phyloP scores from a whole-genome alignment of 345 rosid species.

The Lepidium africanum region DNA sequence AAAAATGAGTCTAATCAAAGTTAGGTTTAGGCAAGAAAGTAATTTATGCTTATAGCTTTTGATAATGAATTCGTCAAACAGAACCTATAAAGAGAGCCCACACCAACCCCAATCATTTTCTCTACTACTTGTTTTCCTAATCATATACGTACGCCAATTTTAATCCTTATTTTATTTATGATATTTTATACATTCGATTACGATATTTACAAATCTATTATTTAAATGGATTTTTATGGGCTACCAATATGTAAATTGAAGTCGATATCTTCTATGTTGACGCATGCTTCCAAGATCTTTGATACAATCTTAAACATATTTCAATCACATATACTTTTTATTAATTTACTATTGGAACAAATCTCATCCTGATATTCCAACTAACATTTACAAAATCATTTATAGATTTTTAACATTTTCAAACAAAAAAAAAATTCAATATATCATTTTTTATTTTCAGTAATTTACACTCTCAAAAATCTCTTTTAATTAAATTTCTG shows the following conservation, averaged over 20 bases:
- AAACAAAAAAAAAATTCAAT: too few species aligned
- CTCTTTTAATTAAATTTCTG: too few species aligned
- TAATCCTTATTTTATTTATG: neutral
- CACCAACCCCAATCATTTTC: conserved; percentile 15
- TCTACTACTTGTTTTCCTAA: neutral
- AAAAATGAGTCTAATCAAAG: conserved; percentile 4
- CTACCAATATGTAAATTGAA: neutral
- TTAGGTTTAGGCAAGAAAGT: conserved; percentile 25
- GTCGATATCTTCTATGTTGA: neutral
- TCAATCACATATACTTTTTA: neutral
- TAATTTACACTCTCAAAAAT: too few species aligned
- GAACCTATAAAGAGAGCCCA: conserved; percentile 14
- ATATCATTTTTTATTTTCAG: too few species aligned
- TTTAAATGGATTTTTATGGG: neutral
- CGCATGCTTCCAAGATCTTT: neutral
- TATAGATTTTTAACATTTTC: too few species aligned
- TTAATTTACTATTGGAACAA: too few species aligned
- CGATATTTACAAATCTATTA: conserved; percentile 10
- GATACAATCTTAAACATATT: neutral
- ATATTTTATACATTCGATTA: neutral
- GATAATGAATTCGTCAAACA: conserved; percentile 18
- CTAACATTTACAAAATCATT: too few species aligned
- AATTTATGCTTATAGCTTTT: neutral
- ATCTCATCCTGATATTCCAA: too few species aligned
- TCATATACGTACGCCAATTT: conserved; percentile 4